A percentile compares a stretch with the other conserved stretches of the same genome.
Evolutionary conservation across 192 early-diverging fungal species (phyloP).

Genomic region (Coemansia interrupta): DNA sequence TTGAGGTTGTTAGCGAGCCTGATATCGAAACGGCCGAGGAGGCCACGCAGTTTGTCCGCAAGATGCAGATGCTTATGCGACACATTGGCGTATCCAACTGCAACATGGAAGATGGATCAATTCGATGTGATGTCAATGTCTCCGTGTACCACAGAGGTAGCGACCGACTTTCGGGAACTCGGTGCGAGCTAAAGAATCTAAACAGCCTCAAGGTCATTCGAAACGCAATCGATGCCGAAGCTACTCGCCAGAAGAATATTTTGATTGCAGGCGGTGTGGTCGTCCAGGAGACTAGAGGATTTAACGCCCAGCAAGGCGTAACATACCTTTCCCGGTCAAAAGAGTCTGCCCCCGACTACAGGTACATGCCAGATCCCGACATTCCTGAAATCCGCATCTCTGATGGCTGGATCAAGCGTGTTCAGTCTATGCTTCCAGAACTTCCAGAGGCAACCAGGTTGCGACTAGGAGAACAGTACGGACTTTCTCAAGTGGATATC

Average conservation of each 20-base stretch:
- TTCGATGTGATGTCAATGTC: constrained; percentile 91
- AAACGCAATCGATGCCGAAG: constrained; percentile 78
- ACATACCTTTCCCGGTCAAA: constrained; percentile 76
- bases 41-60: constrained; percentile 71
- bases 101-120: constrained; percentile 87
- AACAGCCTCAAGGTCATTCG: constrained; percentile 69
- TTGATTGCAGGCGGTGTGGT: constrained; percentile 58
- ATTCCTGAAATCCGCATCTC: constrained; percentile 29
- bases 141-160: constrained; percentile 62
- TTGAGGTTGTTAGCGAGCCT: constrained; percentile 90
- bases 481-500: constrained; percentile 57
- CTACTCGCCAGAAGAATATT: constrained; percentile 65
- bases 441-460: constrained; percentile 62
- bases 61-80: constrained; percentile 71
- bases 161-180: constrained; percentile 56
- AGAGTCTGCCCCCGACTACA: constrained; percentile 83
- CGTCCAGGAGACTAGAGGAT: constrained; percentile 77
- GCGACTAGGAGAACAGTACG: constrained; percentile 60
- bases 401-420: constrained; percentile 47
- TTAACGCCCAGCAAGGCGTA: constrained; percentile 57
- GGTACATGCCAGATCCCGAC: constrained; percentile 81
- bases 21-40: constrained; percentile 76
- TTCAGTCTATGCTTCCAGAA: constrained; percentile 62
- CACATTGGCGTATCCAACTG: constrained; percentile 67
- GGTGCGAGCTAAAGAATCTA: constrained; percentile 79